phyloP scores from a whole-genome alignment of 371 early-diverging fungal species.

The Syncephalastrum monosporum region DNA sequence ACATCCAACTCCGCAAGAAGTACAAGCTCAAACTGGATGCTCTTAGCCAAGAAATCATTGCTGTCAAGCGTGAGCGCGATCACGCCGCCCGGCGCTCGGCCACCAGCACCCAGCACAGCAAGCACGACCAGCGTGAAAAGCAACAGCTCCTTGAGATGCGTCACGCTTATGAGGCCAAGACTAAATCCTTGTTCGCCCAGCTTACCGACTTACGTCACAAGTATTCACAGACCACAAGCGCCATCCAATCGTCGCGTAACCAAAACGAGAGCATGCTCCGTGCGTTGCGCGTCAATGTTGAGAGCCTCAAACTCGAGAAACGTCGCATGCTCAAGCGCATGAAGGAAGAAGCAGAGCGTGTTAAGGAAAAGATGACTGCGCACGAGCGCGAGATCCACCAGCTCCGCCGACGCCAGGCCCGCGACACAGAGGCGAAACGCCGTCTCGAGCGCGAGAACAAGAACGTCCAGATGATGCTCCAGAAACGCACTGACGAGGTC shows the following conservation, averaged over 20 bases:
- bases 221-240: constrained; percentile 54
- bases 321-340: constrained; percentile 76
- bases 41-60: constrained; percentile 46
- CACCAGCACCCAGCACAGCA: constrained; percentile 39
- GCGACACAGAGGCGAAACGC: constrained; percentile 63
- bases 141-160: constrained; percentile 30
- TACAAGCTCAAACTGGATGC: constrained; percentile 66
- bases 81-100: constrained; percentile 27
- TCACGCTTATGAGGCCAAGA: constrained; percentile 66
- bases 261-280: constrained; percentile 54
- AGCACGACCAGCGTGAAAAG: constrained; percentile 24
- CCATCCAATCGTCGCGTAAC: constrained; percentile 52
- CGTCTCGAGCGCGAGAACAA: constrained; percentile 67
- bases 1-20: constrained; percentile 52
- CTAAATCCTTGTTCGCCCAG: constrained; percentile 63
- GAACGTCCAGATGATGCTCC: constrained; percentile 50
- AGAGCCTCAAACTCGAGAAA: constrained; percentile 72
- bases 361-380: constrained; percentile 59
- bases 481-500: constrained; percentile 54
- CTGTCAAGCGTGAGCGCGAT: constrained; percentile 70
- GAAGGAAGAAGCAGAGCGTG: constrained; percentile 70
- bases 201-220: constrained; percentile 60
- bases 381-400: constrained; percentile 75
- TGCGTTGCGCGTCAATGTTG: constrained; percentile 51
- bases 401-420: constrained; percentile 63